Base-by-base conservation (phyloP, 2,329 filamentous ascomycete species). In the Colletotrichum salicis region DNA sequence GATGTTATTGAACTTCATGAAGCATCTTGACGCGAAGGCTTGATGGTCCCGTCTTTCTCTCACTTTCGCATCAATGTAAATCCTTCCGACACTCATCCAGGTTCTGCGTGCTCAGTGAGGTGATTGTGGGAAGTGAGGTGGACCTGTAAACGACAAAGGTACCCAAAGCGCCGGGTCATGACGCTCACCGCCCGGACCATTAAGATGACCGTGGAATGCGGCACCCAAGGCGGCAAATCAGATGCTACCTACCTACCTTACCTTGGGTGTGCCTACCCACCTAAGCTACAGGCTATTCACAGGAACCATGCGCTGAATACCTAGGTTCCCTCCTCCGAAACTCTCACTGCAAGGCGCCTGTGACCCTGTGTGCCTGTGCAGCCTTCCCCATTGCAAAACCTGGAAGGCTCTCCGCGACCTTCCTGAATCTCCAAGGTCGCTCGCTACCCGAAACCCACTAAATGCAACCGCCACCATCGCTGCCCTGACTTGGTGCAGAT, bases 61-160 rank as follows among this genome's bases (percentile, higher is more conserved):
- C 65, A 62, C 48, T 29, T 51, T 51, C 65, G 58, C 65, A 57
- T 56, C 35, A 56, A 63, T n/a, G 35, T 67, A 68, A 62, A 48
- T 63, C 65, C 65, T 22, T 57, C 57, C 65, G 65, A 57, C 54
- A 45, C n/a, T 4, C 31, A 19, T 63, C 52, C 45, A 35, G 19
- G 15, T 33, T 37, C 33, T 15, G 12, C 3, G 27, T 29, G 27
- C 27, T 29, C 27, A 29, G 27, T 29, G 27, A 29, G 27, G 24
- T 29, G 37, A n/a, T 11, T 31, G 56, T 31, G 33, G 11, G 56
- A 59, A 37, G 33, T n/a, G 27, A 48, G 5, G 13, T 48, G 55
- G 55, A 15, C 15, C 27, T 24, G 27, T 41, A 35, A 27, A 27
- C 31, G 45, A 35, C 41, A 27, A 31, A 45, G 11, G 27, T 55